Percentiles rank a stretch among this genome's conserved stretches.
Evolutionary conservation across 2,329 filamentous ascomycete genomes (phyloP).

Genomic region (Colletotrichum tamarilloi): DNA sequence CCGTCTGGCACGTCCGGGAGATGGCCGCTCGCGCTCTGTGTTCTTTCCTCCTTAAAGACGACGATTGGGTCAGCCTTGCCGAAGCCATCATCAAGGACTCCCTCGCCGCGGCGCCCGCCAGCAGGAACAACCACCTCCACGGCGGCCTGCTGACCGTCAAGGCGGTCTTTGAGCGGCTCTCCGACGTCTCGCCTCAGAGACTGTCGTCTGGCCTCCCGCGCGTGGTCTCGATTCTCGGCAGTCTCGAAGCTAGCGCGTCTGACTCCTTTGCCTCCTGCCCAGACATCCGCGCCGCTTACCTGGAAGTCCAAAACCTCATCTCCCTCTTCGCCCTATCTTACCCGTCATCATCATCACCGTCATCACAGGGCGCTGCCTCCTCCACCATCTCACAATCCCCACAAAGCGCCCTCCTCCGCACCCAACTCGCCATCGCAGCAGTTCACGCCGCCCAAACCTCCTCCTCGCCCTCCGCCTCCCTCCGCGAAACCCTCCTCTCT

Average conservation of each 20-base stretch:
- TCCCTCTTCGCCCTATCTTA: slow-evolving; percentile 42
- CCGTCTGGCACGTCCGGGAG: slow-evolving; percentile 84
- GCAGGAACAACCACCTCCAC: slow-evolving; percentile 65
- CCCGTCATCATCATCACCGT: background rate
- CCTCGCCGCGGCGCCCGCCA: slow-evolving; percentile 38
- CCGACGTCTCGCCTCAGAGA: slow-evolving; percentile 52
- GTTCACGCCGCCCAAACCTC: slow-evolving; percentile 45
- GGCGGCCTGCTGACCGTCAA: slow-evolving; percentile 67
- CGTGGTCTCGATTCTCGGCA: slow-evolving; percentile 43
- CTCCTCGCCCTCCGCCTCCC: slow-evolving; percentile 1
- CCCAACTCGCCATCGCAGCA: slow-evolving; percentile 49
- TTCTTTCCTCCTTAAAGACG: slow-evolving; percentile 66
- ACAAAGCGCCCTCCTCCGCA: slow-evolving; percentile 50
- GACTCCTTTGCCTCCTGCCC: slow-evolving; percentile 42
- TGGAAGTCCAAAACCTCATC: slow-evolving; percentile 58
- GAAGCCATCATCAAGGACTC: slow-evolving; percentile 48
- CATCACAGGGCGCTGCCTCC: background rate
- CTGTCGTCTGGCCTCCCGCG: slow-evolving; percentile 37
- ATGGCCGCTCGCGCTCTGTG: slow-evolving; percentile 81
- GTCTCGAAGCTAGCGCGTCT: slow-evolving; percentile 6
- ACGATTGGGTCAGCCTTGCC: slow-evolving; percentile 59
- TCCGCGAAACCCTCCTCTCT: slow-evolving; percentile 21
- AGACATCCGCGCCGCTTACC: slow-evolving; percentile 57
- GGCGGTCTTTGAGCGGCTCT: slow-evolving; percentile 66
- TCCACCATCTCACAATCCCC: background rate